A percentile compares a stretch with the other conserved stretches of the same genome.
Evolutionary conservation across 1,284 basidiomycete genomes (phyloP).

Genomic region (Ganoderma boninense): DNA sequence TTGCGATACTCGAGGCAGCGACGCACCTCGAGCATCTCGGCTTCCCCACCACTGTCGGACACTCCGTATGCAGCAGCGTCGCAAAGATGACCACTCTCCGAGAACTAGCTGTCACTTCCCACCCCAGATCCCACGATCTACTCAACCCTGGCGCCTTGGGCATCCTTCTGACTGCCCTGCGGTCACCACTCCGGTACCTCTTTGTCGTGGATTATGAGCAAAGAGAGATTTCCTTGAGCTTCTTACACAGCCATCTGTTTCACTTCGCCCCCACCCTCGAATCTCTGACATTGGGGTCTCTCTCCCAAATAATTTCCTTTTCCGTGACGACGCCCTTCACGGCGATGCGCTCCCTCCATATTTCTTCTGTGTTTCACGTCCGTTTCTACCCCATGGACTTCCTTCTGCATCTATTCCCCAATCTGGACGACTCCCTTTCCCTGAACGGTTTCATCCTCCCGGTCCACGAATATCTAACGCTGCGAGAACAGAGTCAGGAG

Average conservation of each 20-base stretch:
- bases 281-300: not conserved
- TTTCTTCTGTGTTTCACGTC: not conserved
- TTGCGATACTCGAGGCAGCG: not conserved
- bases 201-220: not conserved
- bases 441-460: not conserved
- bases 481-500: not conserved
- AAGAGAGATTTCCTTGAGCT: not conserved
- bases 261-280: not conserved
- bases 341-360: not conserved
- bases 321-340: not conserved
- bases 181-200: not conserved
- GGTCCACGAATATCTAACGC: not conserved
- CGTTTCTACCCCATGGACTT: not conserved
- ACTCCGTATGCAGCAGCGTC: not conserved
- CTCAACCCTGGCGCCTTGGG: not conserved
- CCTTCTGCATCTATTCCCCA: not conserved
- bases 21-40: not conserved
- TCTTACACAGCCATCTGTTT: not conserved
- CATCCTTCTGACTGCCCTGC: not conserved
- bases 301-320: not conserved
- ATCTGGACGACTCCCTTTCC: not conserved
- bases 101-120: not conserved
- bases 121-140: not conserved
- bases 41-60: not conserved
- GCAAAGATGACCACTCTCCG: not conserved